Conservation (phyloP, 345 rosid species). For the Moricandia arvensis region DNA sequence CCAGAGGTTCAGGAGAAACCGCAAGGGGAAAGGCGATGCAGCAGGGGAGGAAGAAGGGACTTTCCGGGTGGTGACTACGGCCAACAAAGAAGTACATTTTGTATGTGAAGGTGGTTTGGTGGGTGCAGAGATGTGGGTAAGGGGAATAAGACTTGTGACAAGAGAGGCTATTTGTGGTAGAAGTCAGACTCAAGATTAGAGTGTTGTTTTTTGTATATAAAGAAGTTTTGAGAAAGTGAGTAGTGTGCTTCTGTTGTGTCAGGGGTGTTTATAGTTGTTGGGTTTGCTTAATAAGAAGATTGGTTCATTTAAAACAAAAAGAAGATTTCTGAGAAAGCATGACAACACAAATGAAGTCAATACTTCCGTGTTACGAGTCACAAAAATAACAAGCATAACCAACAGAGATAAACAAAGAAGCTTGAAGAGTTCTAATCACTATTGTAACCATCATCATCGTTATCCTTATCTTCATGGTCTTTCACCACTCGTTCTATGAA, state of each 20-base stretch:
- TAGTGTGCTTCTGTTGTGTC: constrained; percentile 23
- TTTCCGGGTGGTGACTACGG: constrained; percentile 68
- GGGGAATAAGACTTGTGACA: constrained; percentile 87
- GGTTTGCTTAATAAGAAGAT: constrained; percentile 21
- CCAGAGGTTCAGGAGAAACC: constrained; percentile 48
- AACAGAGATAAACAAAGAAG: not conserved
- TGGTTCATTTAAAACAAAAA: constrained; percentile 1
- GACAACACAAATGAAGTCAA: constrained; percentile 15
- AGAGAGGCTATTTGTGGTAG: constrained; percentile 49
- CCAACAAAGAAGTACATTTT: constrained; percentile 79
- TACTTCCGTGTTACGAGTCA: constrained; percentile 4
- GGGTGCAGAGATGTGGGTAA: constrained; percentile 85
- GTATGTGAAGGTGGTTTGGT: constrained; percentile 71
- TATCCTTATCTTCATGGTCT: constrained; percentile 65
- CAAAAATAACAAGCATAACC: constrained; percentile 9
- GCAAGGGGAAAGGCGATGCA: constrained; percentile 43
- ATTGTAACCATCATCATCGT: constrained; percentile 64
- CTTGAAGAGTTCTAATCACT: constrained; percentile 58
- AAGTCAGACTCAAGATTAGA: constrained; percentile 16
- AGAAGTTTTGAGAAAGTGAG: constrained; percentile 33
- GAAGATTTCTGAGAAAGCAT: not conserved
- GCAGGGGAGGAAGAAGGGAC: constrained; percentile 50
- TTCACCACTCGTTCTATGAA: constrained; percentile 82
- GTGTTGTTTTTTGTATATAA: constrained; percentile 31
- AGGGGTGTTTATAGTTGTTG: constrained; percentile 32